Base-by-base conservation (phyloP, 805 yeast genomes). In the Lipomyces mesembrius region DNA sequence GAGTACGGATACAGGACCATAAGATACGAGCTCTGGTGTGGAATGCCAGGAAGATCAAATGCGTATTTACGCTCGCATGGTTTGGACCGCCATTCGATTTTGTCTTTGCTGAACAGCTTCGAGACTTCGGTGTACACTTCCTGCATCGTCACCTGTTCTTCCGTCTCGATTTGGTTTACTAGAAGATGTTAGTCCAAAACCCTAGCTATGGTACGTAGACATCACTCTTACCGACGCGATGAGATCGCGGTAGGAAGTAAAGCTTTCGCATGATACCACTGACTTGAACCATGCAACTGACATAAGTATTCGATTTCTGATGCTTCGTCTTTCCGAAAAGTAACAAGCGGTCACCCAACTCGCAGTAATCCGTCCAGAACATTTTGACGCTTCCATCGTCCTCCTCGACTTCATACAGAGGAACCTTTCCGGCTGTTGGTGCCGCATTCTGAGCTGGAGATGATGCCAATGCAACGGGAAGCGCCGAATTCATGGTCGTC, bases 311-410 rank as follows among this genome's bases (percentile, higher is more conserved):
- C 17, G 70, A 57, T 59, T 86, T 87, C 8, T 79, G 79, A 3
- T 92, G 82, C 64, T 83, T 82, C 12, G 59, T 37, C 62, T 92
- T 92, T 62, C 99, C 99, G 76, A 90, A 94, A 9, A 95, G 81
- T 22, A 91, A 76, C 59, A 95, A 78, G 0, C 87, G 79, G 71
- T 84, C 84, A 66, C 88, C 90, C 12, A 89, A 86, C 75, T 94
- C 98, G 29, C 89, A 83, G 76, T 87, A 92, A 77, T 95, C 99
- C 37, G 90, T 79, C 98, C 98, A 95, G 77, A 84, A 95, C 88
- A 94, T 87, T 73, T 85, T 85, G 75, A 92, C 84, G 0, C 82
- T 72, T 56, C 83, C 84, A 2, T 81, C 77, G n/a, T 78, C 77
- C 8, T 81, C 78, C 43, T 78, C 77, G 17, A 80, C 79, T 27